Evolutionary conservation across 257 asterid genomes (phyloP), one percentile per base, ranked within the genome.

Genomic region (Rauvolfia tetraphylla): DNA sequence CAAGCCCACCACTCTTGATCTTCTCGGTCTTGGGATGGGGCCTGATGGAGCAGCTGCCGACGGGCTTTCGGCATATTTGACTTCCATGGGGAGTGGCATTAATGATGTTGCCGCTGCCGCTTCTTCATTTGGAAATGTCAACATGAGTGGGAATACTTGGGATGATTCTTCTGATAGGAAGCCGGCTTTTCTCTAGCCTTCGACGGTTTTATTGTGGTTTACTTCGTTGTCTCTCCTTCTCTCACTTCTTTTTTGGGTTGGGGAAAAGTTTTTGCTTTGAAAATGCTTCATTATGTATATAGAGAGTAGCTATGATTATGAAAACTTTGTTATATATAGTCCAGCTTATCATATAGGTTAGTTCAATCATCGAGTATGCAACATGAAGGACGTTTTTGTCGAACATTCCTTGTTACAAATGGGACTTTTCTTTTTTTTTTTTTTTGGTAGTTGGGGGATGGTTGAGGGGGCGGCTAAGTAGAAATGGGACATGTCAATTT

Each of bases 11-110:
- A 93, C 98, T 5, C 85, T 93, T 1, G 98, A 93, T 88, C 84
- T 93, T 79, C 96, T 93, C 4, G 98, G 98, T 0, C 79, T 93
- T 2, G 95, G 98, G 78, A 76, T 82, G 83, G 88, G 86, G 4
- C 80, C 51, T 0, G 80, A 83, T 15, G 93, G 78, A 27, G 70
- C 88, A 5, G 23, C 91, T 0, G 44, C 94, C 0, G 83, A 79
- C 5, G 88, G 88, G 0, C 79, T 83, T 41, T 85, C 96, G 8
- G 88, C 93, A 1, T 87, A 88, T 72, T 71, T 90, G 42, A 81
- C 79, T 68, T 85, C 95, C 15, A 77, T 90, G 10, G 85, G 85
- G 0, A 84, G 80, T 17, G 86, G 84, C n/a, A 61, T 86, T 49
- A n/a, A n/a, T n/a, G 79, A 76, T 57, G 77, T 77, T 53, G 77